Conservation (phyloP, 148 eudicot genomes). For the Camellia sinensis region DNA sequence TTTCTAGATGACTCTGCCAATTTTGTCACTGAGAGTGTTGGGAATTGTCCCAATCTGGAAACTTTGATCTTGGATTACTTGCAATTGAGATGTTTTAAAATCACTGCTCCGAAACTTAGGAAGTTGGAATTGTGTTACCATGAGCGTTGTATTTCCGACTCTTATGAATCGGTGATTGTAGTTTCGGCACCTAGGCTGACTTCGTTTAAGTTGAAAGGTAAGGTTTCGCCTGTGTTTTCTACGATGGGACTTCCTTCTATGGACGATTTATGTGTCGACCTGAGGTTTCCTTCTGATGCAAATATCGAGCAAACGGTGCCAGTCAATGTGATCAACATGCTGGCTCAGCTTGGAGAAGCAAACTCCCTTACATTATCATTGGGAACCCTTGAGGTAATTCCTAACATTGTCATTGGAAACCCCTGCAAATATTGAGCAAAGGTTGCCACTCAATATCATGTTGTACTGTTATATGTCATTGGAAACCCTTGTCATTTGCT, state of each 20-base stretch:
- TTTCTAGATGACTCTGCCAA: neutral
- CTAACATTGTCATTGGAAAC: neutral
- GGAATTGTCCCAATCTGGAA: neutral
- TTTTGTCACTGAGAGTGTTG: neutral
- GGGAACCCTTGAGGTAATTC: neutral
- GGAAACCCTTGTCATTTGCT: no score
- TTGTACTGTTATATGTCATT: no score
- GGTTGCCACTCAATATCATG: no score
- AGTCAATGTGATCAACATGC: conserved; percentile 4
- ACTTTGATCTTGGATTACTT: neutral
- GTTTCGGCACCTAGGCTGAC: neutral
- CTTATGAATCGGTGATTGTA: neutral
- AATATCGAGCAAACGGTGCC: neutral
- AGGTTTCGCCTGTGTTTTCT: neutral
- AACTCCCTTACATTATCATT: neutral
- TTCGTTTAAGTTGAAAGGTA: neutral
- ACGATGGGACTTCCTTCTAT: neutral
- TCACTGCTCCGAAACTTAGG: conserved; percentile 4
- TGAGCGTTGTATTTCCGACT: neutral
- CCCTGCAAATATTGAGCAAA: no score
- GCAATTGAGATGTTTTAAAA: neutral
- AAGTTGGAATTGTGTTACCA: neutral
- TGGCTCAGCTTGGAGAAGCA: neutral
- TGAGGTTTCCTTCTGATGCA: neutral
- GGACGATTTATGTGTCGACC: neutral